Base-by-base conservation (phyloP, 768 basidiomycete genomes). In the Tricholoma saponaceum region DNA sequence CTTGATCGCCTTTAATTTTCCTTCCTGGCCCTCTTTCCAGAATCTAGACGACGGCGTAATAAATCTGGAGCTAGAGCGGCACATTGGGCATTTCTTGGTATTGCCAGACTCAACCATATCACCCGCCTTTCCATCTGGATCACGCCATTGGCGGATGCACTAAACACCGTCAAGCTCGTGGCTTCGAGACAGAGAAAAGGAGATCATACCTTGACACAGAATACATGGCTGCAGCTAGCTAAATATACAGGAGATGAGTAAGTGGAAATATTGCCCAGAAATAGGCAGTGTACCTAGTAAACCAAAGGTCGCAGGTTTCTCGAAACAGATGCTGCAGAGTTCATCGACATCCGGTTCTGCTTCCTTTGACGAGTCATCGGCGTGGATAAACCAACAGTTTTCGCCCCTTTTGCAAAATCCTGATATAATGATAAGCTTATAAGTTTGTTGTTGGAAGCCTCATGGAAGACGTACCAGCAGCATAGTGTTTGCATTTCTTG, bases 81-180 rank as follows among this genome's bases (percentile, higher is more conserved):
- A 92, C 74, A 89, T 83, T 0, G 91, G 90, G 65, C 91, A 93
- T 44, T 80, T 84, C 75, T 92, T 92, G 60, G 80, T 85, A 53
- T 80, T 83, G 20, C 80, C 82, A 5, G 86, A 84, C 35, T 74
- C 69, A 22, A 82, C 67, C 5, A 82, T 68, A 55, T 84, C 86
- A 0, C 68, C 66, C 2, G 75, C 72, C 67, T 84, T 86, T 18
- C 76, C 79, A 8, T 69, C 65, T n/a, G 79, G 79, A 60, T 83
- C 82, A 25, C 91, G 83, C 91, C 91, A 93, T 64, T 83, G 81
- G 44, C 83, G 84, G 58, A 93, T 89, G 66, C 91, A 93, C 87
- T 91, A 52, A 32, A 30, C 13, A 51, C 44, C 46, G 50, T 64
- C 32, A 37, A 49, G 20, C 33, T 58, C 49, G 54, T 22, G 18